These are phyloP conservation scores for Pseudogymnoascus sp. DNA, from an alignment of 2,329 filamentous ascomycete species.

Conservation along the genomic window DNA sequence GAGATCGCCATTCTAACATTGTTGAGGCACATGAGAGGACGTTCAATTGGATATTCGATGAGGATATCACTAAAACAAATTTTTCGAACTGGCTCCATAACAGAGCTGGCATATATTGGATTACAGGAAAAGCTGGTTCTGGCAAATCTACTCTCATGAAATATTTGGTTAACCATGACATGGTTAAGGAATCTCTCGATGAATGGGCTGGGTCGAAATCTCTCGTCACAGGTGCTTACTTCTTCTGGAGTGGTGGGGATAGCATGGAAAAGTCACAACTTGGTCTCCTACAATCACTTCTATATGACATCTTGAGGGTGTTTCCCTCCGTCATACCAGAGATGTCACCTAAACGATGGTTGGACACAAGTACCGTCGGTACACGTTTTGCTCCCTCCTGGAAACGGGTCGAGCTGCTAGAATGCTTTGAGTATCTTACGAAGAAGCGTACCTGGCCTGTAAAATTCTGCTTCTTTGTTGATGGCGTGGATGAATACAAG, in stretches of 20 bases:
- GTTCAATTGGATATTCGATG: constrained; percentile 32
- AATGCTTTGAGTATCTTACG: background rate
- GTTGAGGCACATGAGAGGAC: constrained; percentile 20
- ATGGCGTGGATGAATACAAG: constrained; percentile 18
- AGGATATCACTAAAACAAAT: background rate
- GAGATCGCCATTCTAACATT: constrained; percentile 11
- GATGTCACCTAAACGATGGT: background rate
- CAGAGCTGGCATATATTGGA: constrained; percentile 28
- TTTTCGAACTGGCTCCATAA: constrained; percentile 22
- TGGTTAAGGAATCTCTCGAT: constrained; percentile 12
- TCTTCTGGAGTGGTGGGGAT: constrained; percentile 38
- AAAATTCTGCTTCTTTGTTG: constrained; percentile 15
- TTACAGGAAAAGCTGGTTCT: constrained; percentile 36
- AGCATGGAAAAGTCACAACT: background rate
- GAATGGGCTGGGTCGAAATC: constrained; percentile 21
- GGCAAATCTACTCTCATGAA: constrained; percentile 41
- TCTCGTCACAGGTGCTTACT: constrained; percentile 31
- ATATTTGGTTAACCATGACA: constrained; percentile 26
- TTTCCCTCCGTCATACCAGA: background rate
- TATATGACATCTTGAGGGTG: background rate
- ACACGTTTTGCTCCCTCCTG: background rate
- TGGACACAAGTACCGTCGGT: background rate
- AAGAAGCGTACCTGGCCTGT: background rate
- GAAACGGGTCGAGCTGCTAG: constrained; percentile 9
- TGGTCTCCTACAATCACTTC: background rate